phyloP scores from a whole-genome alignment of 371 early-diverging fungal genomes.

The Basidiobolus meristosporus region DNA sequence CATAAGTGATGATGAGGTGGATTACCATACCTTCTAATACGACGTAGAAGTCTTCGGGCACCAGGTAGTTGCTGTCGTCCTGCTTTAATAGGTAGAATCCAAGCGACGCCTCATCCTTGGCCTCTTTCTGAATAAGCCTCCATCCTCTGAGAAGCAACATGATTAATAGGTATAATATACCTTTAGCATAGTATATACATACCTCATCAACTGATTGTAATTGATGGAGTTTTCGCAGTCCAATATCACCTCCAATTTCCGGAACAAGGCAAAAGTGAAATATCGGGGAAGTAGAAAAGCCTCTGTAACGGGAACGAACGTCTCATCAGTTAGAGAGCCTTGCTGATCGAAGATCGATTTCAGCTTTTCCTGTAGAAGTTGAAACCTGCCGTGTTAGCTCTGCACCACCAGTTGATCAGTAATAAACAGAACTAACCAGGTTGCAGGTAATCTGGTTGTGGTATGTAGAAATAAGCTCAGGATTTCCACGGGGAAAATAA shows the following conservation, averaged over 20 bases:
- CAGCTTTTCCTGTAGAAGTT: background rate
- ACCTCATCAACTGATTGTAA: too few species aligned
- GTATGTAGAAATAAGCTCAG: constrained; percentile 9
- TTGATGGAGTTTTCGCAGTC: background rate
- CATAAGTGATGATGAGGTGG: constrained; percentile 3
- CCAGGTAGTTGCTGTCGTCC: constrained; percentile 6
- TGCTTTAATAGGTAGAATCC: constrained; percentile 3
- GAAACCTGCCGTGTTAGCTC: background rate
- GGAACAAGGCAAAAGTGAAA: constrained; percentile 35
- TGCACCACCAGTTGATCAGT: background rate
- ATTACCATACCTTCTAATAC: constrained; percentile 6
- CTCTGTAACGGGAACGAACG: constrained; percentile 27
- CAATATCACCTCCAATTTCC: constrained; percentile 11
- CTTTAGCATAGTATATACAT: too few species aligned
- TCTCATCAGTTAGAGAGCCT: constrained; percentile 13
- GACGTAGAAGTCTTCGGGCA: constrained; percentile 9
- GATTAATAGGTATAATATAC: background rate
- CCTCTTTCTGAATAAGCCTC: background rate
- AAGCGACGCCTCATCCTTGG: background rate
- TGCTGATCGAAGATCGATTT: constrained; percentile 10
- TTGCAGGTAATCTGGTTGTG: constrained; percentile 8
- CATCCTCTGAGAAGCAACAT: background rate
- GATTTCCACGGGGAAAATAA: constrained; percentile 17
- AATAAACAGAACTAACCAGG: constrained; percentile 8
- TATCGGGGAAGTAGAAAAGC: constrained; percentile 32